Evolutionary conservation across 2,329 filamentous ascomycete genomes (phyloP), one percentile per base, ranked within the genome.

Genomic region (Calonectria ilicicola): DNA sequence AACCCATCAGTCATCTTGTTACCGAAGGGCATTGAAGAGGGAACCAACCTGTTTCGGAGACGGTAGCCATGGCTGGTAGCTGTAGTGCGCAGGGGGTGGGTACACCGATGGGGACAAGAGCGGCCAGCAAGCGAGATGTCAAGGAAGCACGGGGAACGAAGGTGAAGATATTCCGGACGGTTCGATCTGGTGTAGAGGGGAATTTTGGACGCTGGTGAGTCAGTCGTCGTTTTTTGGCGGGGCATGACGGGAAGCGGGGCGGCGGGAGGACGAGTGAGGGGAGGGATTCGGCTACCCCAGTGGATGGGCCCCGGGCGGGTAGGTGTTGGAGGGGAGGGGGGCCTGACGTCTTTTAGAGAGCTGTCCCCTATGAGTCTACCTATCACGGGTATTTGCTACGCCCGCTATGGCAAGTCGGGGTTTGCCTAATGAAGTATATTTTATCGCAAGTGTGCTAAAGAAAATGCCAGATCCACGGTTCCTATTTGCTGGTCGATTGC

Each of bases 171-270:
- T 78, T 77, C 75, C 69, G 68, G 70, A 70, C 58, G 23, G 26
- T 66, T 58, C 47, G 64, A 58, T 74, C 65, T 74, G 69, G 72
- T 63, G 66, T 77, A 26, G 73, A 79, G 72, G 76, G 72, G 71
- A 71, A 76, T 68, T 76, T 79, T 79, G 53, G 58, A 73, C 47
- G 69, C 44, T 67, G 73, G 67, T 73, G 71, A 73, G 75, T 79
- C 77, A 79, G 76, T 79, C 74, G 32, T 21, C n/a, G n/a, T 67
- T 68, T 67, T 78, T 74, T 79, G 74, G 78, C 76, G 78, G 78
- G 77, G 78, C 65, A 66, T 15, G 29, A 23, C 63, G 72, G 53
- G 46, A 67, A 60, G 63, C 67, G 77, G 77, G 77, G 77, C 77
- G 23, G 21, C 65, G 74, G 65, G 21, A 40, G 15, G 46, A 51